A percentile compares a stretch with the other conserved stretches of the same genome.
Conservation (phyloP, 2,329 filamentous ascomycete genomes). For the Scedosporium apiospermum region DNA sequence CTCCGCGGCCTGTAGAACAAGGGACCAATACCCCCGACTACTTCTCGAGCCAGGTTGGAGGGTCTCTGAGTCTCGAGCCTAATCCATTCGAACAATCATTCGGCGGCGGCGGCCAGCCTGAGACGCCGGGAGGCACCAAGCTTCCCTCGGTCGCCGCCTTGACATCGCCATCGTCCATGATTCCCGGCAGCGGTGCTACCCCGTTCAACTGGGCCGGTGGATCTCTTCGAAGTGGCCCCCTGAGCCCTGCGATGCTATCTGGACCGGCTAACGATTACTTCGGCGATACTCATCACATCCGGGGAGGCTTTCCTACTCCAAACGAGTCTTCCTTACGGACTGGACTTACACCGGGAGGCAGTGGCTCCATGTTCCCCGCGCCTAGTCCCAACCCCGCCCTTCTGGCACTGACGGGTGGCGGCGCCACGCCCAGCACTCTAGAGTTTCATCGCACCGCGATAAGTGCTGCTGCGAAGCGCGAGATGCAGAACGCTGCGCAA, state of each 20-base stretch:
- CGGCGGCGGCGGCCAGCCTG: conserved; percentile 50
- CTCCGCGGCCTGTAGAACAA: conserved; percentile 53
- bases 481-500: conserved; percentile 29
- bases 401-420: conserved; percentile 69
- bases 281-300: conserved; percentile 65
- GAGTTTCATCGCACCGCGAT: conserved; percentile 94
- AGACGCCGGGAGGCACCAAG: conserved; percentile 76
- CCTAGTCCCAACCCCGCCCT: conserved; percentile 79
- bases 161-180: conserved; percentile 77
- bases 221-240: conserved; percentile 79
- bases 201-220: conserved; percentile 73
- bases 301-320: conserved; percentile 82
- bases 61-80: conserved; percentile 66
- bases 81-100: conserved; percentile 98
- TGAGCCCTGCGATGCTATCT: conserved; percentile 95
- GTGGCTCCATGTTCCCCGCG: conserved; percentile 94
- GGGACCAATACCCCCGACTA: conserved; percentile 55
- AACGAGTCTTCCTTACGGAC: conserved; percentile 93
- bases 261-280: conserved; percentile 85
- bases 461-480: conserved; percentile 60
- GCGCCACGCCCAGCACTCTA: conserved; percentile 78
- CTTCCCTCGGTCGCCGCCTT: conserved; percentile 84
- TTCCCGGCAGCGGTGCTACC: conserved; percentile 63
- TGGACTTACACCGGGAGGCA: conserved; percentile 86
- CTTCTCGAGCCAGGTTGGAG: conserved; percentile 49